These are phyloP conservation scores for Begonia loranthoides DNA, from an alignment of 306 rosid species.

Conservation along the genomic window DNA sequence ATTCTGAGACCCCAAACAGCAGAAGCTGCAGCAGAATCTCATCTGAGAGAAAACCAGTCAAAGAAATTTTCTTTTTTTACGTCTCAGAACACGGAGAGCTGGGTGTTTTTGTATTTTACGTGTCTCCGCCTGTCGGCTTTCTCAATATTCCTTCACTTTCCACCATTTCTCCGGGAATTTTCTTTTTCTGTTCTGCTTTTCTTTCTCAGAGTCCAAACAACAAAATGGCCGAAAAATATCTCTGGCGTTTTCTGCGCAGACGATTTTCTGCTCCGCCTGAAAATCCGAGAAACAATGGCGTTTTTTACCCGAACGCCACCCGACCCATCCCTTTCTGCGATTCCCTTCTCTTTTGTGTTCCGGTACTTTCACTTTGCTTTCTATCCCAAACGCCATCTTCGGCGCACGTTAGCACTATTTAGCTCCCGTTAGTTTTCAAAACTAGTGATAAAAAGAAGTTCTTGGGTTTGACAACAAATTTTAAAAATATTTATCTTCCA, in stretches of 20 bases:
- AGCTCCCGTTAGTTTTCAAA: too few relatives aligned
- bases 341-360: constrained; percentile 1
- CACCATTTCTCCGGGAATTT: background rate
- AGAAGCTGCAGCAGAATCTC: too few relatives aligned
- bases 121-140: constrained; percentile 18
- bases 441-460: too few relatives aligned
- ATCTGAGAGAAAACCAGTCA: too few relatives aligned
- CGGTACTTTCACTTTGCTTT: too few relatives aligned
- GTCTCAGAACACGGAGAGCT: background rate
- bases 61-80: background rate
- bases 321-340: constrained; percentile 35
- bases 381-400: background rate
- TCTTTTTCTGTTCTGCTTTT: constrained; percentile 4
- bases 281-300: constrained; percentile 14
- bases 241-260: constrained; percentile 9
- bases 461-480: too few relatives aligned
- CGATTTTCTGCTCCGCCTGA: constrained; percentile 15
- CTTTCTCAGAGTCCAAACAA: constrained; percentile 28
- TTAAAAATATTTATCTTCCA: too few relatives aligned
- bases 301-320: constrained; percentile 7
- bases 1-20: too few relatives aligned
- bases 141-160: constrained; percentile 20
- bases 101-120: background rate
- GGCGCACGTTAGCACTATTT: constrained; percentile 10
- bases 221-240: constrained; percentile 26